Evolutionary conservation across 1,284 basidiomycete species (phyloP).

Genomic region (Macrocystidia cucumis): DNA sequence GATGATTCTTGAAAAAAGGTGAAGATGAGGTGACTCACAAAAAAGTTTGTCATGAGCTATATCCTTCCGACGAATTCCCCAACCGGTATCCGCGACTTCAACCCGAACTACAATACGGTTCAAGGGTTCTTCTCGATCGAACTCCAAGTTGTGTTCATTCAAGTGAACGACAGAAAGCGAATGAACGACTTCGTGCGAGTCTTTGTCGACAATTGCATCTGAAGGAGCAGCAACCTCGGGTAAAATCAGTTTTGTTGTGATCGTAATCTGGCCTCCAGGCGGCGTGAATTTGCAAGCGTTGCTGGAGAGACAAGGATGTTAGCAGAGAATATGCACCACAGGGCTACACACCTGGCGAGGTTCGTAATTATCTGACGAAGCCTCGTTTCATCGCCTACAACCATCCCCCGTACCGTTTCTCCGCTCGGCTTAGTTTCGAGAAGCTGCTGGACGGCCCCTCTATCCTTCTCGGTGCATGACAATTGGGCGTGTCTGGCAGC

Average conservation of each 20-base stretch:
- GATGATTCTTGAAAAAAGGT: background rate
- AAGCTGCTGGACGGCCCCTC: slow-evolving; percentile 19
- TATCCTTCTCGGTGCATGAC: slow-evolving; percentile 30
- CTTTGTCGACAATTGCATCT: too few relatives aligned
- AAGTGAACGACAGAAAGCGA: background rate
- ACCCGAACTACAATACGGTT: slow-evolving; percentile 60
- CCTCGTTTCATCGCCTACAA: slow-evolving; percentile 64
- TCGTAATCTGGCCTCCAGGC: slow-evolving; percentile 44
- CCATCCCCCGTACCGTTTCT: slow-evolving; percentile 33
- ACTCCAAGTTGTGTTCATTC: slow-evolving; percentile 5
- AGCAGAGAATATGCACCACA: background rate
- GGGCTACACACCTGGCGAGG: slow-evolving; percentile 41
- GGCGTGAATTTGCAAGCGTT: slow-evolving; percentile 65
- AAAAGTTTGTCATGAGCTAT: slow-evolving; percentile 7
- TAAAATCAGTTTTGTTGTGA: slow-evolving; percentile 41
- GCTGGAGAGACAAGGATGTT: slow-evolving; percentile 16
- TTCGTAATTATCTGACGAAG: slow-evolving; percentile 62
- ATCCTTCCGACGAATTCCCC: slow-evolving; percentile 8
- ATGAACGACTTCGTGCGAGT: background rate
- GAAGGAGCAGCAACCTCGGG: slow-evolving; percentile 10
- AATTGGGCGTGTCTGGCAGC: slow-evolving; percentile 36
- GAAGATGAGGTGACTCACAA: slow-evolving; percentile 1
- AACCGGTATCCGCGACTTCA: slow-evolving; percentile 47
- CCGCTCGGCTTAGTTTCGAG: slow-evolving; percentile 15
- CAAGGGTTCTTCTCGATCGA: slow-evolving; percentile 9